A percentile compares a stretch with the other conserved stretches of the same genome.
phyloP scores from a whole-genome alignment of 1,139 yeast species.

The Hyphopichia burtonii region DNA sequence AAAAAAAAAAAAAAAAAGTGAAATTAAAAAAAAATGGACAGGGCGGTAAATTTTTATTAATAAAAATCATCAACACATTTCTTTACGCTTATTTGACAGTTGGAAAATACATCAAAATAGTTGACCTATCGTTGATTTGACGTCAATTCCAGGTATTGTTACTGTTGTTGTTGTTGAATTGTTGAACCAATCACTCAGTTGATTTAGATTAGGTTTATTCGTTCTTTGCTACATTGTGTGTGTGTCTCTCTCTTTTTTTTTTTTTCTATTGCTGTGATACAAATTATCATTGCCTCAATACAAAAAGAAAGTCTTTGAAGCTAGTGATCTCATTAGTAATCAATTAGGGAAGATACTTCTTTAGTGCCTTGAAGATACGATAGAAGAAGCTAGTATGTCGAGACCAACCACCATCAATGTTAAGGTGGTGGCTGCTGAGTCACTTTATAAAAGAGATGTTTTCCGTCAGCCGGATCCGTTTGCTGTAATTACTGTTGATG shows the following conservation, averaged over 20 bases:
- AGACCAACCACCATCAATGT: constrained; percentile 51
- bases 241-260: background rate
- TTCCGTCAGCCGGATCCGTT: constrained; percentile 97
- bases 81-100: too few species aligned
- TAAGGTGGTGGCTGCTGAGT: constrained; percentile 93
- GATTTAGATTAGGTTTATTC: too few species aligned
- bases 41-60: background rate
- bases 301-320: background rate
- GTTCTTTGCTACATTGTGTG: background rate
- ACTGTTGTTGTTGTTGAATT: too few species aligned
- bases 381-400: constrained; percentile 10
- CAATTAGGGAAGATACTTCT: background rate
- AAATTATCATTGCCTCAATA: background rate
- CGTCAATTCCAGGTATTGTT: too few species aligned
- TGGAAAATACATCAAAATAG: too few species aligned
- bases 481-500: constrained; percentile 95
- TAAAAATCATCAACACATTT: background rate
- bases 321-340: background rate
- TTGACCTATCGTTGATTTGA: too few species aligned
- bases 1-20: too few species aligned
- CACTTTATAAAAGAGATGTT: constrained; percentile 91
- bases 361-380: too few species aligned
- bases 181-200: background rate
- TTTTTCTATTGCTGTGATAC: background rate
- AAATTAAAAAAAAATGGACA: background rate